phyloP scores from a whole-genome alignment of 768 basidiomycete genomes.

The Strobilomyces echinocephalus region DNA sequence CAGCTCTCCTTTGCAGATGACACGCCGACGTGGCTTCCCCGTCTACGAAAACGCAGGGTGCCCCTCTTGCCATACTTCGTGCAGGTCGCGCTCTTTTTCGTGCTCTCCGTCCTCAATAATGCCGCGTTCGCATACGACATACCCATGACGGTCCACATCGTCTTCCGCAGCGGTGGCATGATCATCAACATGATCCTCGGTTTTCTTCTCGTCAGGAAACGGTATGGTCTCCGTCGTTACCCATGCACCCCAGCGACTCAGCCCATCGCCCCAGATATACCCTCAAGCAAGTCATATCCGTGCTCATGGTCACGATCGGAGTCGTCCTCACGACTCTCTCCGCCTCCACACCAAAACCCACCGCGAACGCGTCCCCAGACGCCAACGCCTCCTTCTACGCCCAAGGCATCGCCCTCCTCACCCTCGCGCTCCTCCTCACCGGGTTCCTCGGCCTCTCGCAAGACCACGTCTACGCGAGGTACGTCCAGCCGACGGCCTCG shows the following conservation, averaged over 20 bases:
- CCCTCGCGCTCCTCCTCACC: slow-evolving; percentile 71
- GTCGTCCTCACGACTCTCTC: slow-evolving; percentile 80
- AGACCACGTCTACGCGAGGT: slow-evolving; percentile 67
- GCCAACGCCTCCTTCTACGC: slow-evolving; percentile 40
- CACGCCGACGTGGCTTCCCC: slow-evolving; percentile 30
- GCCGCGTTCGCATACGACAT: slow-evolving; percentile 83
- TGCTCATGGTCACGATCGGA: slow-evolving; percentile 75
- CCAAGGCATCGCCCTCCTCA: slow-evolving; percentile 69
- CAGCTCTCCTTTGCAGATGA: slow-evolving; percentile 38
- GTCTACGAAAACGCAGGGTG: slow-evolving; percentile 58
- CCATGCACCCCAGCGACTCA: slow-evolving; percentile 3
- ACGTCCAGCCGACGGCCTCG: slow-evolving; percentile 30
- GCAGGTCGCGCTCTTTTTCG: slow-evolving; percentile 79
- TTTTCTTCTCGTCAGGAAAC: slow-evolving; percentile 59
- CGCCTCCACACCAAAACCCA: slow-evolving; percentile 40
- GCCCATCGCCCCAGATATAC: slow-evolving; percentile 51
- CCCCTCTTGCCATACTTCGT: slow-evolving; percentile 69
- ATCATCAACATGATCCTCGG: slow-evolving; percentile 81
- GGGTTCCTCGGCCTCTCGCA: slow-evolving; percentile 81
- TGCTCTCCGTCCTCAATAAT: slow-evolving; percentile 81
- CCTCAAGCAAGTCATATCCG: slow-evolving; percentile 60
- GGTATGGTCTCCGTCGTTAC: slow-evolving; percentile 35
- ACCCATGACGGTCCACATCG: slow-evolving; percentile 91
- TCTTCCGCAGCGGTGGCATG: slow-evolving; percentile 86
- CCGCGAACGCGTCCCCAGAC: background rate